Conservation (phyloP, 257 asterid genomes). For the Primulina huaijiensis region DNA sequence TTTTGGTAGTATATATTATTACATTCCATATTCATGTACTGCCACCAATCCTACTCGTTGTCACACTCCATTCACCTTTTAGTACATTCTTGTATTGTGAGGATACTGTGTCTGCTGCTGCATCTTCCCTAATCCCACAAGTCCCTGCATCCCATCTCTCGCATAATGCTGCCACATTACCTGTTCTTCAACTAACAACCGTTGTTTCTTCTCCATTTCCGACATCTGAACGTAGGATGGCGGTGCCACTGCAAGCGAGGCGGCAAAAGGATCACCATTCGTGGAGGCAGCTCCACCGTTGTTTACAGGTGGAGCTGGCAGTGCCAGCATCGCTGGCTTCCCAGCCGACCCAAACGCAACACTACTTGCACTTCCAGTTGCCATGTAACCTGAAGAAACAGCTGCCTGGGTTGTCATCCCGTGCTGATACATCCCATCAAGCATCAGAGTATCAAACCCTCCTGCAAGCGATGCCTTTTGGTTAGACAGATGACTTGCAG, state of each 20-base stretch:
- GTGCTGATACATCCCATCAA: constrained; percentile 89
- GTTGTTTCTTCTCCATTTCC: constrained; percentile 87
- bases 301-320: constrained; percentile 74
- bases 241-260: constrained; percentile 67
- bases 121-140: constrained; percentile 41
- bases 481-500: constrained; percentile 69
- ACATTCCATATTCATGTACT: too few relatives aligned
- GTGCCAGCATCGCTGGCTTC: constrained; percentile 71
- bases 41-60: too few relatives aligned
- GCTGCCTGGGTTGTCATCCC: constrained; percentile 53
- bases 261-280: constrained; percentile 56
- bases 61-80: too few relatives aligned
- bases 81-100: constrained; percentile 35
- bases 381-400: constrained; percentile 54
- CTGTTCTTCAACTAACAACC: constrained; percentile 67
- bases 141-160: constrained; percentile 83
- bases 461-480: constrained; percentile 63
- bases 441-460: constrained; percentile 57
- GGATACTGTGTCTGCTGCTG: constrained; percentile 40
- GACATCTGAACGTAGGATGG: constrained; percentile 92
- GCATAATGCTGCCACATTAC: constrained; percentile 81
- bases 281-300: constrained; percentile 26
- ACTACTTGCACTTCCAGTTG: constrained; percentile 85
- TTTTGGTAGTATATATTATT: not conserved
- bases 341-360: constrained; percentile 85